phyloP scores from a whole-genome alignment of 2,329 filamentous ascomycete species.

The Neonectria sp. region DNA sequence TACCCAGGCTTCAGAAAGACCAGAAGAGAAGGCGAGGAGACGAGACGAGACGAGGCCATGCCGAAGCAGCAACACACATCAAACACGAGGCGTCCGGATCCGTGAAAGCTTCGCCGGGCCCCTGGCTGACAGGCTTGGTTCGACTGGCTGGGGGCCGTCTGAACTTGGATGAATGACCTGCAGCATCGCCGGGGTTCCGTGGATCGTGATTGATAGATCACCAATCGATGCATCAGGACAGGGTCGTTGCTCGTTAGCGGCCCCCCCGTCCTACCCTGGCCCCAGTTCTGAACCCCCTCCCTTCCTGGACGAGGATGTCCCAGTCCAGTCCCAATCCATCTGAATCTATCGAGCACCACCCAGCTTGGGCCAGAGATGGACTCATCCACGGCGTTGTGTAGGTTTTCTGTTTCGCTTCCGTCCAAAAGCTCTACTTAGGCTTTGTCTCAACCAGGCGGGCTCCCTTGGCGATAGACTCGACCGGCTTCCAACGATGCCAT shows the following conservation, averaged over 20 bases:
- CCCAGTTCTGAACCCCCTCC: neutral
- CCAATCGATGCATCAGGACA: constrained; percentile 25
- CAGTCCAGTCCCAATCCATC: neutral
- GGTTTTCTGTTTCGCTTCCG: neutral
- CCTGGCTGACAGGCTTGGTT: constrained; percentile 16
- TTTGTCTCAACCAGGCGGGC: neutral
- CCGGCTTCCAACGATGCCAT: neutral
- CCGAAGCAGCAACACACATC: constrained; percentile 6
- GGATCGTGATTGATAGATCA: constrained; percentile 26
- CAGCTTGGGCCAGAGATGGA: neutral
- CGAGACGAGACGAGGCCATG: constrained; percentile 16
- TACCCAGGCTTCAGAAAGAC: constrained; percentile 5
- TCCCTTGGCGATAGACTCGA: neutral
- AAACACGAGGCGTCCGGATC: constrained; percentile 16
- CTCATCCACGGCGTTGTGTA: neutral
- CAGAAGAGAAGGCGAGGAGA: constrained; percentile 9
- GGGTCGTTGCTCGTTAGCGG: constrained; percentile 21
- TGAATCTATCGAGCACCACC: neutral
- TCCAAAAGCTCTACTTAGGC: neutral
- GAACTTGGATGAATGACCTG: constrained; percentile 26
- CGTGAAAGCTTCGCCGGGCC: constrained; percentile 14
- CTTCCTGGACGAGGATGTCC: neutral
- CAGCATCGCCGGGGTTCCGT: constrained; percentile 18
- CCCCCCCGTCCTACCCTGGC: constrained; percentile 1
- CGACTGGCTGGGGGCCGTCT: constrained; percentile 12